phyloP scores from a whole-genome alignment of 2,329 filamentous ascomycete genomes.

The Colletotrichum sansevieriae region DNA sequence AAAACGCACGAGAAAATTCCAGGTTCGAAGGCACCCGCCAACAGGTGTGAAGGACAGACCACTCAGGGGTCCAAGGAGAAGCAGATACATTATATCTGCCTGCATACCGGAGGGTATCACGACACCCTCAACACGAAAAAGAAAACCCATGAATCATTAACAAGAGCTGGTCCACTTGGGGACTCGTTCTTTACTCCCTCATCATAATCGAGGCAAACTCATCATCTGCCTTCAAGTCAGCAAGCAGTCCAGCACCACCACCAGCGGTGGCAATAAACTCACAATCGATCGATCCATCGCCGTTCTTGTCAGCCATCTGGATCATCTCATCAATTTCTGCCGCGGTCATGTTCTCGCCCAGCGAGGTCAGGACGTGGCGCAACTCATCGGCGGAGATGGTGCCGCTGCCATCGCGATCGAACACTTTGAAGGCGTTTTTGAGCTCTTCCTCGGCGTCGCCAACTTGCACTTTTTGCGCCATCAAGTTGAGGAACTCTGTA shows the following conservation, averaged over 20 bases:
- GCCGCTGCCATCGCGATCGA: slow-evolving; percentile 91
- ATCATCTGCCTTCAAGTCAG: slow-evolving; percentile 72
- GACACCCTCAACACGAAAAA: slow-evolving; percentile 8
- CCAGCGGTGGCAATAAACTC: slow-evolving; percentile 49
- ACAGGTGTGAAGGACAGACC: not conserved
- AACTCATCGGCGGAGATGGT: slow-evolving; percentile 91
- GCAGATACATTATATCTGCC: slow-evolving; percentile 26
- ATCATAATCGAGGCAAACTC: slow-evolving; percentile 96
- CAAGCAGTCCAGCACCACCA: not conserved
- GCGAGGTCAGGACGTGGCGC: slow-evolving; percentile 92
- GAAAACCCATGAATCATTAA: slow-evolving; percentile 25
- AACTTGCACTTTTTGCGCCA: slow-evolving; percentile 95
- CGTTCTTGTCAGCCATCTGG: slow-evolving; percentile 89
- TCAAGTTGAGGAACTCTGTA: slow-evolving; percentile 90
- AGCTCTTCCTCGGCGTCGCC: slow-evolving; percentile 93
- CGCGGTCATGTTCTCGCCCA: slow-evolving; percentile 90
- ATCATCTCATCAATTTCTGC: slow-evolving; percentile 96
- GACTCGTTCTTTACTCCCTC: slow-evolving; percentile 77
- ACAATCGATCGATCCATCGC: slow-evolving; percentile 91
- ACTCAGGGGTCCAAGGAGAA: slow-evolving; percentile 8
- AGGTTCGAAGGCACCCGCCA: too few relatives aligned
- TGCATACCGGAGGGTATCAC: slow-evolving; percentile 10
- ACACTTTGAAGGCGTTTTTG: slow-evolving; percentile 89
- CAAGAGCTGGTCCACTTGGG: slow-evolving; percentile 20
- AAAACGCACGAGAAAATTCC: too few relatives aligned